These are phyloP conservation scores for Cotoneaster glaucophyllus DNA, from an alignment of 306 rosid species.

Conservation along the genomic window DNA sequence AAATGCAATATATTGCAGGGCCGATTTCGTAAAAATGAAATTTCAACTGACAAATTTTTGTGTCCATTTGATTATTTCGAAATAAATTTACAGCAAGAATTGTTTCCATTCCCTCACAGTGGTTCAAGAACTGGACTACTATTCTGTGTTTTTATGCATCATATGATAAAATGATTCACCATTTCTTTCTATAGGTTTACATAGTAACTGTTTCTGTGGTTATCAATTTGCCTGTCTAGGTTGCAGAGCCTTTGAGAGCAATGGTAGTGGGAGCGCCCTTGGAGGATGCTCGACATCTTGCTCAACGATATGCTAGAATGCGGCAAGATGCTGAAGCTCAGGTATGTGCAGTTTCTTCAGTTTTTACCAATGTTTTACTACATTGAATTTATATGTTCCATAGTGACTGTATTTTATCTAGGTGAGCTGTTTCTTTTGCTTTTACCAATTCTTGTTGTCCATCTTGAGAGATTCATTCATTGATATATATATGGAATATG, in stretches of 20 bases:
- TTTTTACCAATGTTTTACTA: background rate
- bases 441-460: background rate
- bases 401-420: background rate
- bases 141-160: background rate
- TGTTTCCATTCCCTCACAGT: background rate
- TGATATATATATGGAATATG: background rate
- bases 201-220: background rate
- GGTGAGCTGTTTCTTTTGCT: background rate
- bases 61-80: background rate
- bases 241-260: slow-evolving; percentile 95
- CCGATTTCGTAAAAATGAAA: background rate
- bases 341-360: slow-evolving; percentile 32
- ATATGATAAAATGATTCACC: background rate
- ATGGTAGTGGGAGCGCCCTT: slow-evolving; percentile 96
- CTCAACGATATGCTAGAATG: slow-evolving; percentile 94
- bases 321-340: slow-evolving; percentile 98
- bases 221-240: slow-evolving; percentile 23
- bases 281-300: slow-evolving; percentile 98
- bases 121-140: background rate
- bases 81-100: background rate
- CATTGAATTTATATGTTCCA: background rate
- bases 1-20: background rate
- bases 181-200: background rate
- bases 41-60: background rate
- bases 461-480: background rate